Base-by-base conservation (phyloP, 768 basidiomycete species). In the Agaricus blazei region DNA sequence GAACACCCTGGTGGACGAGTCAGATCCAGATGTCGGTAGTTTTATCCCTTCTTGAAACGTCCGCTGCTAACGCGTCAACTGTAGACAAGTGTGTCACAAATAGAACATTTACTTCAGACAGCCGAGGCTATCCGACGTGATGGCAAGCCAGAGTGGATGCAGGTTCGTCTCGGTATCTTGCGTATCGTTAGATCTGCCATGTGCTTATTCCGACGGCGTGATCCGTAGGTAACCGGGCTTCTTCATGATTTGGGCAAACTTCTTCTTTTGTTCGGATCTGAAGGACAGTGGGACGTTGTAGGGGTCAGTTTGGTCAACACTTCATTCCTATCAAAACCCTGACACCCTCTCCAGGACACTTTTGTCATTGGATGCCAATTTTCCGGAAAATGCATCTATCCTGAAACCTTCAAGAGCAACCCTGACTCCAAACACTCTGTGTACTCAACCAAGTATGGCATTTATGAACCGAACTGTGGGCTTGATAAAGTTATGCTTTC, bases 241-340 rank as follows among this genome's bases (percentile, higher is more conserved):
- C 79, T 93, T 40, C 93, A 95, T 63, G 93, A 95, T 68, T 81
- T 95, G 46, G 93, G 93, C 52, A 96, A 96, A 67, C 78, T 96
- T 4, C 70, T 95, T 12, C 82, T 85, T 67, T 77, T 95, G 59
- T 93, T 92, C 65, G 88, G 85, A 28, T 88, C 90, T 2, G 76
- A 90, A 66, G 93, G 93, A 5, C 93, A 95, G 71, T 96, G 93
- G 93, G 93, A 93, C 59, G 93, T 95, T 48, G 93, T 96, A 27
- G 93, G 93, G 48, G 88, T 88, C 69, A 63, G 76, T 76, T 42
- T 44, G 48, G 9, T 62, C 34, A 34, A 7, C 23, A 40, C 36
- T 19, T 51, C 46, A 26, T 47, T 31, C 28, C 41, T 59, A 29
- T 28, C 36, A 59, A 60, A 19, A 65, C 1, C 11, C 45, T 48